phyloP scores from a whole-genome alignment of 352 stramenopile species.

The Globisporangium mamillatum region DNA sequence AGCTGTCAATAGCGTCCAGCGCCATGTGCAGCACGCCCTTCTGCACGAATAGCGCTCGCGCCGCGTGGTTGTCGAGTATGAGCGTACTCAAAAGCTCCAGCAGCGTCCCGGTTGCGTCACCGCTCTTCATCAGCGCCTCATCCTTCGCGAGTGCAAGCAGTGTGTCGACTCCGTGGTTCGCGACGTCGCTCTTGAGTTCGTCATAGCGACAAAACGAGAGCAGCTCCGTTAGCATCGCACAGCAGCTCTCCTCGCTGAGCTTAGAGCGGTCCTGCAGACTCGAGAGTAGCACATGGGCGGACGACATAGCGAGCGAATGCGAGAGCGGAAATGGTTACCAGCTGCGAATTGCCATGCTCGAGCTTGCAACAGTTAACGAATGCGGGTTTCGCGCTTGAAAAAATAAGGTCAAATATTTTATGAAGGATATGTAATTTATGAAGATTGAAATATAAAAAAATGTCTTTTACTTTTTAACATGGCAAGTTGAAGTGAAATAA shows the following conservation, averaged over 20 bases:
- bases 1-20: conserved; percentile 18
- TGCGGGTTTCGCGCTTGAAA: no score
- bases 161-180: conserved; percentile 28
- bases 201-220: conserved; percentile 35
- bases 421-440: no score
- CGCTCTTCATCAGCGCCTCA: conserved; percentile 13
- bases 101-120: conserved; percentile 34
- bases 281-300: conserved; percentile 37
- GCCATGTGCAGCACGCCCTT: conserved; percentile 33
- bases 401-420: no score
- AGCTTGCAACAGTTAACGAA: not conserved
- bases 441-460: no score
- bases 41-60: conserved; percentile 16
- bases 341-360: not conserved
- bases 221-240: conserved; percentile 32
- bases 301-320: conserved; percentile 31
- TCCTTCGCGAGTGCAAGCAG: conserved; percentile 26
- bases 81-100: conserved; percentile 45
- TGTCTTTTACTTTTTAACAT: no score
- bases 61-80: conserved; percentile 22
- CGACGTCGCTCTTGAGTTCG: conserved; percentile 31
- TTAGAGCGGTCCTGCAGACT: conserved; percentile 33
- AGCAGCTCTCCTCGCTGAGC: conserved; percentile 17
- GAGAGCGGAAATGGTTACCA: not conserved
- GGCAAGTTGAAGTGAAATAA: no score